Evolutionary conservation across 176 grass and related monocot species (phyloP).

Genomic region (Juncus inflexus): DNA sequence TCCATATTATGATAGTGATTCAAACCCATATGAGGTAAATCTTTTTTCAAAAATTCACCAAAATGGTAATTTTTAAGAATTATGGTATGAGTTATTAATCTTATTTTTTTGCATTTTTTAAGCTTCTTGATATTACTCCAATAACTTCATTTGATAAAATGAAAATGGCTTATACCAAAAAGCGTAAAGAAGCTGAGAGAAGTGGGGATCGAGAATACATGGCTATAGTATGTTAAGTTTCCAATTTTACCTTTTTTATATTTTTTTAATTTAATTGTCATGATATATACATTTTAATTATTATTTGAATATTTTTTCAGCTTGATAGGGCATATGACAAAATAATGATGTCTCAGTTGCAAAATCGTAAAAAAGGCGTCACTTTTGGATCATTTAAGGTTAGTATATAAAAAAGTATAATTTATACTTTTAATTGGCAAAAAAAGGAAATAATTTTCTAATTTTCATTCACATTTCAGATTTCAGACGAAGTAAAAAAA

Average conservation of each 20-base stretch:
- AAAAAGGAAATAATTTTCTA: slow-evolving; percentile 3
- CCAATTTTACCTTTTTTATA: slow-evolving; percentile 7
- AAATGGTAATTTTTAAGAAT: no score
- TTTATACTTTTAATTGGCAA: no score
- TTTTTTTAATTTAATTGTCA: background rate
- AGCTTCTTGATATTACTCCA: slow-evolving; percentile 80
- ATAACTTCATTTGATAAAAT: slow-evolving; percentile 77
- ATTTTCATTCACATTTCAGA: slow-evolving; percentile 36
- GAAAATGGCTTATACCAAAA: slow-evolving; percentile 81
- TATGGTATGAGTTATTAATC: background rate
- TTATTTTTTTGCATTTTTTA: slow-evolving; percentile 2
- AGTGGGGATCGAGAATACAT: slow-evolving; percentile 64
- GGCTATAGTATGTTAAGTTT: slow-evolving; percentile 43
- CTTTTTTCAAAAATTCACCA: background rate
- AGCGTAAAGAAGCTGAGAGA: slow-evolving; percentile 78
- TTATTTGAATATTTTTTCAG: slow-evolving; percentile 37
- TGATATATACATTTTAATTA: background rate
- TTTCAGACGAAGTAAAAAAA: slow-evolving; percentile 92
- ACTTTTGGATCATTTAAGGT: slow-evolving; percentile 83
- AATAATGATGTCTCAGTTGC: slow-evolving; percentile 92
- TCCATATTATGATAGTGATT: slow-evolving; percentile 51
- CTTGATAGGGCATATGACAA: slow-evolving; percentile 86
- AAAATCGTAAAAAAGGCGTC: slow-evolving; percentile 79
- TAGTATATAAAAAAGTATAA: background rate
- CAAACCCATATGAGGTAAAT: slow-evolving; percentile 78